phyloP scores from a whole-genome alignment of 1,139 yeast species.

The Spencermartinsiella ligniputridi region DNA sequence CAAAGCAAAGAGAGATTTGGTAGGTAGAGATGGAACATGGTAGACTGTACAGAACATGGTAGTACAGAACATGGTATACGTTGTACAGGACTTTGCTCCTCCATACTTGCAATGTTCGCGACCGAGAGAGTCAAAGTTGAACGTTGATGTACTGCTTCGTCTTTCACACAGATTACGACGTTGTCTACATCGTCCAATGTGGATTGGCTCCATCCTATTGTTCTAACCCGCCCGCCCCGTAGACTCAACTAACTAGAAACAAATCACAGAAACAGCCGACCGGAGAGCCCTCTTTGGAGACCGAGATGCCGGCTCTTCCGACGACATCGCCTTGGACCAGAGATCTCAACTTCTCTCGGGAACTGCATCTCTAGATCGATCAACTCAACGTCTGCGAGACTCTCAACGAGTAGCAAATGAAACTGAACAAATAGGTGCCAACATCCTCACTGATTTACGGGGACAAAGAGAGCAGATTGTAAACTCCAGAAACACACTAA shows the following conservation, averaged over 20 bases:
- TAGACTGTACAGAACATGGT: too few relatives aligned
- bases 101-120: too few relatives aligned
- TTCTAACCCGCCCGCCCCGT: too few relatives aligned
- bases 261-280: conserved; percentile 49
- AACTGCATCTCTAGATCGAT: conserved; percentile 75
- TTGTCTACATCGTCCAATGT: too few relatives aligned
- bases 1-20: conserved; percentile 47
- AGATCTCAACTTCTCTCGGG: conserved; percentile 76
- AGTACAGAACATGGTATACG: too few relatives aligned
- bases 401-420: conserved; percentile 89
- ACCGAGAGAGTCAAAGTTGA: too few relatives aligned
- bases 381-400: conserved; percentile 78
- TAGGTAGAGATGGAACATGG: too few relatives aligned
- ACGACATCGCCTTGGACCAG: conserved; percentile 57
- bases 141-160: too few relatives aligned
- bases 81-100: too few relatives aligned
- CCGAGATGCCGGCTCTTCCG: conserved; percentile 32
- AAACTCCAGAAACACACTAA: conserved; percentile 76
- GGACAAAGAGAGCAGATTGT: conserved; percentile 90
- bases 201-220: too few relatives aligned
- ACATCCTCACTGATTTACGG: conserved; percentile 80
- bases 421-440: conserved; percentile 88
- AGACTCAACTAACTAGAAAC: conserved; percentile 16
- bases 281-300: conserved; percentile 65
- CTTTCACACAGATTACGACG: too few relatives aligned